These are phyloP conservation scores for Syncephalastrum sp. DNA, from an alignment of 371 early-diverging fungal species.

Conservation along the genomic window DNA sequence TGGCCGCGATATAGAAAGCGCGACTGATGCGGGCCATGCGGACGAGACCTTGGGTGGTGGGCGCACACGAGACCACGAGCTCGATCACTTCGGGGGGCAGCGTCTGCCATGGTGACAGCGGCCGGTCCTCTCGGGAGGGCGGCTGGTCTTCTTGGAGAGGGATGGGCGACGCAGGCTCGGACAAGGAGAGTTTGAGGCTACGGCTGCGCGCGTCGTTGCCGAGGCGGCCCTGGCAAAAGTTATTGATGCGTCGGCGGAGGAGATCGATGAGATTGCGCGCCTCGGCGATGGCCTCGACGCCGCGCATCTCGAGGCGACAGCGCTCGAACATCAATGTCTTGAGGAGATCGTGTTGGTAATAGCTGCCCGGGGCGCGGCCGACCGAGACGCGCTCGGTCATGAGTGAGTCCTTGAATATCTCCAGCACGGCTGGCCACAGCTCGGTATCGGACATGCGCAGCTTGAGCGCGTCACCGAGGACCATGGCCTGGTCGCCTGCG, in stretches of 20 bases:
- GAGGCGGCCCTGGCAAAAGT: neutral
- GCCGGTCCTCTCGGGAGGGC: neutral
- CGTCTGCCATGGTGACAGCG: too few species aligned
- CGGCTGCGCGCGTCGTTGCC: too few species aligned
- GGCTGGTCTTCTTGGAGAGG: neutral
- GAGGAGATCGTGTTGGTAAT: conserved; percentile 32
- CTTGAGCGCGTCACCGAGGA: conserved; percentile 28
- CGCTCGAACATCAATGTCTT: conserved; percentile 67
- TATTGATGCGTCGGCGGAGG: conserved; percentile 4
- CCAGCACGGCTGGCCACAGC: conserved; percentile 37
- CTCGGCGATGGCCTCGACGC: conserved; percentile 15
- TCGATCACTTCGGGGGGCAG: conserved; percentile 35
- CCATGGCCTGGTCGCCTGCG: conserved; percentile 26
- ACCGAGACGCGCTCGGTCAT: conserved; percentile 22
- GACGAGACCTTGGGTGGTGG: conserved; percentile 19
- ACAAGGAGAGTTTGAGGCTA: too few species aligned
- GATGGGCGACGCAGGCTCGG: too few species aligned
- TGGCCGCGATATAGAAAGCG: conserved; percentile 27
- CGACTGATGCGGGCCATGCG: conserved; percentile 22
- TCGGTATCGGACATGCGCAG: conserved; percentile 30
- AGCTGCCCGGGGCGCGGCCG: conserved; percentile 36
- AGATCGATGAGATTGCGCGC: conserved; percentile 20
- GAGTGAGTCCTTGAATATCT: conserved; percentile 17
- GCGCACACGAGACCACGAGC: conserved; percentile 20
- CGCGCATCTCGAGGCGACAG: conserved; percentile 46